Evolutionary conservation across 1,284 basidiomycete species (phyloP).

Genomic region (Sporisorium graminicola): DNA sequence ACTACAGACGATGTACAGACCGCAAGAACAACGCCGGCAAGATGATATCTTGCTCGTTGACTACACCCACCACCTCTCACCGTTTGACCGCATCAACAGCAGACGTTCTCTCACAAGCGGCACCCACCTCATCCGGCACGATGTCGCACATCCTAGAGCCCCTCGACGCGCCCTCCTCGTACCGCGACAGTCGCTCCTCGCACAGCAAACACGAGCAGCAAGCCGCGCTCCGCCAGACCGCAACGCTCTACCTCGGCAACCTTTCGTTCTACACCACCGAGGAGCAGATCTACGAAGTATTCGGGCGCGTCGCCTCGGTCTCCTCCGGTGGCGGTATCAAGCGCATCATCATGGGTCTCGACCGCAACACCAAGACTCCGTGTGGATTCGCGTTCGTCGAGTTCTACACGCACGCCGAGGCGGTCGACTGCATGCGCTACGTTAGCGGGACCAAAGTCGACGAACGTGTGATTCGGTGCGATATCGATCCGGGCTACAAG

Average conservation of each 20-base stretch:
- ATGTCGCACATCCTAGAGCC: slow-evolving; percentile 89
- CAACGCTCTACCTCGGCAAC: slow-evolving; percentile 79
- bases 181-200: slow-evolving; percentile 70
- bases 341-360: slow-evolving; percentile 98
- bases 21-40: too few relatives aligned
- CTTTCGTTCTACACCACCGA: slow-evolving; percentile 82
- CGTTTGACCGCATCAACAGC: too few relatives aligned
- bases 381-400: slow-evolving; percentile 99
- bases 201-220: slow-evolving; percentile 70
- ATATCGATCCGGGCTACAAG: slow-evolving; percentile 96
- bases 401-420: slow-evolving; percentile 95
- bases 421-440: slow-evolving; percentile 90
- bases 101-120: too few relatives aligned
- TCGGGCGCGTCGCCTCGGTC: slow-evolving; percentile 88
- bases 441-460: slow-evolving; percentile 98
- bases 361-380: slow-evolving; percentile 96
- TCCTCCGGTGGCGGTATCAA: slow-evolving; percentile 96
- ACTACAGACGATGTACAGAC: not conserved
- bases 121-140: slow-evolving; percentile 27
- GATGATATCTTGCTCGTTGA: too few relatives aligned
- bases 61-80: not conserved
- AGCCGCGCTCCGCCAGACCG: slow-evolving; percentile 71
- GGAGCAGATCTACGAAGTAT: slow-evolving; percentile 99
- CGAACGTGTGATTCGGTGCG: slow-evolving; percentile 97
- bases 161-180: slow-evolving; percentile 92